Evolutionary conservation across 2,329 filamentous ascomycete species (phyloP).

Genomic region (Hypomyces perniciosus): DNA sequence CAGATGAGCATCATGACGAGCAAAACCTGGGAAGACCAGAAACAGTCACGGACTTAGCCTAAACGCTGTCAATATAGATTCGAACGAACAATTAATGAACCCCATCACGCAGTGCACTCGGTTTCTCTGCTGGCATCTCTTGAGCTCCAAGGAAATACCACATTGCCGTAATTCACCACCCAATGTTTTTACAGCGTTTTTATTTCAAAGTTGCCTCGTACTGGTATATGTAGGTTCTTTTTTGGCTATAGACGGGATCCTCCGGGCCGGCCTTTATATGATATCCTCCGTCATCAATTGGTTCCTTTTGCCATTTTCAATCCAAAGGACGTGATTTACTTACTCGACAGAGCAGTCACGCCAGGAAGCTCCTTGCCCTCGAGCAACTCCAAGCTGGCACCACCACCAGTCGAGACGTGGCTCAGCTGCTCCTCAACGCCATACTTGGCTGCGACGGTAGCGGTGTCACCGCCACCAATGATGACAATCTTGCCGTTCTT

Average conservation of each 20-base stretch:
- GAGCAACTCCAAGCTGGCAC: slow-evolving; percentile 89
- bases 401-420: slow-evolving; percentile 95
- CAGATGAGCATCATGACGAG: slow-evolving; percentile 33
- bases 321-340: slow-evolving; percentile 39
- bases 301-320: slow-evolving; percentile 15
- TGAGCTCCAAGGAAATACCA: neutral
- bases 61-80: slow-evolving; percentile 4
- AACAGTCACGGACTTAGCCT: slow-evolving; percentile 11
- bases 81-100: slow-evolving; percentile 6
- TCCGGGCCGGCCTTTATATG: slow-evolving; percentile 22
- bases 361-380: slow-evolving; percentile 98
- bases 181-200: neutral
- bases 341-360: slow-evolving; percentile 81
- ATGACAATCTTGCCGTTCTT: slow-evolving; percentile 83
- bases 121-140: neutral
- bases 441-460: slow-evolving; percentile 96
- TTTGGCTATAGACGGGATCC: slow-evolving; percentile 31
- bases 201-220: neutral
- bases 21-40: slow-evolving; percentile 18
- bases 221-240: slow-evolving; percentile 6
- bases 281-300: slow-evolving; percentile 27
- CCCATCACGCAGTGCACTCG: neutral
- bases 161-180: neutral
- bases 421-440: slow-evolving; percentile 93
- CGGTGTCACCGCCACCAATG: slow-evolving; percentile 96